A percentile compares a stretch with the other conserved stretches of the same genome.
phyloP scores from a whole-genome alignment of 2,329 filamentous ascomycete species.

The Fusarium clavum region DNA sequence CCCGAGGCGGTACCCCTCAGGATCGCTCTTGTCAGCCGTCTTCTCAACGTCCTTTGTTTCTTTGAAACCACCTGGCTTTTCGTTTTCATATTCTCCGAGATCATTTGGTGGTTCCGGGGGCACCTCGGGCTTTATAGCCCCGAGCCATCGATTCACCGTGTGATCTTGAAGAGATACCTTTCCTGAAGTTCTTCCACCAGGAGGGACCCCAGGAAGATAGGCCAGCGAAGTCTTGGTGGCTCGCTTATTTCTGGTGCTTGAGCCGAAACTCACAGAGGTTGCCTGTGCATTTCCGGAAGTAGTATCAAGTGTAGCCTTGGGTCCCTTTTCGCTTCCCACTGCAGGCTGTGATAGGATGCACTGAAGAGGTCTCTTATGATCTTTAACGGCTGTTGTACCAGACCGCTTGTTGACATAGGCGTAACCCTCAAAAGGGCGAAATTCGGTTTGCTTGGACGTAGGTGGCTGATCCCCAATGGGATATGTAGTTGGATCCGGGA shows the following conservation, averaged over 20 bases:
- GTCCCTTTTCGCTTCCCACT: background rate
- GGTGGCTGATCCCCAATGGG: background rate
- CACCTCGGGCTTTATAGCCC: background rate
- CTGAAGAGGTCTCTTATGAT: background rate
- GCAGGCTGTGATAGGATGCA: background rate
- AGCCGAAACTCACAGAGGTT: too few species aligned
- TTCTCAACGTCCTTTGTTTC: slow-evolving; percentile 51
- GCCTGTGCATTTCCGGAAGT: background rate
- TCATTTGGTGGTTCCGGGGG: background rate
- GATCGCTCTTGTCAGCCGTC: slow-evolving; percentile 74
- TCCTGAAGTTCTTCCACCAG: background rate
- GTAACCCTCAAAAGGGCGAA: slow-evolving; percentile 31
- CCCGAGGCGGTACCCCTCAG: slow-evolving; percentile 87
- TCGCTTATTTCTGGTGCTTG: background rate
- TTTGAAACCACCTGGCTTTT: background rate
- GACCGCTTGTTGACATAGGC: slow-evolving; percentile 31
- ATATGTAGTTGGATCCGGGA: slow-evolving; percentile 25
- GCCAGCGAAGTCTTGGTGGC: background rate
- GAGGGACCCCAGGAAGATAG: background rate
- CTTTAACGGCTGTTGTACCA: background rate
- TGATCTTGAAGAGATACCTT: background rate
- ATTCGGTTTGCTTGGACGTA: slow-evolving; percentile 2
- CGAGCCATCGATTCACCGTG: slow-evolving; percentile 17
- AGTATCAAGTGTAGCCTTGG: background rate
- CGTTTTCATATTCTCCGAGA: background rate